Conservation (phyloP, 1,284 basidiomycete species). For the Puccinia triticina region DNA sequence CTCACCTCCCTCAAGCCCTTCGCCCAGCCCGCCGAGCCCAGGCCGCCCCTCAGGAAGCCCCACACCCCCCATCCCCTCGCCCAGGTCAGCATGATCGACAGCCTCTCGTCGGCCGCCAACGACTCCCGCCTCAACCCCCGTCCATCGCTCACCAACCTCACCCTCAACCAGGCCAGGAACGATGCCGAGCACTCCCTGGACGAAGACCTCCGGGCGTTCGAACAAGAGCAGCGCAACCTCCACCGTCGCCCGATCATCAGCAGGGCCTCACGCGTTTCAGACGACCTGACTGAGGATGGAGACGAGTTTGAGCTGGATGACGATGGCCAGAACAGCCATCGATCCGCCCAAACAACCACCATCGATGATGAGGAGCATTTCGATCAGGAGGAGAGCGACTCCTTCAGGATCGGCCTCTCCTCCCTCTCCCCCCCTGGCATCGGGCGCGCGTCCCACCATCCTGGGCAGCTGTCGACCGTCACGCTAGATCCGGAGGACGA, state of each 20-base stretch:
- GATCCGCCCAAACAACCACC: conserved; percentile 30
- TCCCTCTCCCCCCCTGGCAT: conserved; percentile 51
- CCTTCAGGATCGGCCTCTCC: conserved; percentile 35
- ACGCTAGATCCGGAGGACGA: conserved; percentile 35
- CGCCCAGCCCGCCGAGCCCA: conserved; percentile 21
- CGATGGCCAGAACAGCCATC: conserved; percentile 6
- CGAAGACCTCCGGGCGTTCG: conserved; percentile 27
- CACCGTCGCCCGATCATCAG: neutral
- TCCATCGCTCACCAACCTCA: conserved; percentile 16
- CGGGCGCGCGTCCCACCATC: conserved; percentile 22
- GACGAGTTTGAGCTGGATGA: neutral
- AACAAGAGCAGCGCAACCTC: conserved; percentile 30
- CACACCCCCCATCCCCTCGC: conserved; percentile 38
- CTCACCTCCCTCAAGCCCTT: conserved; percentile 50
- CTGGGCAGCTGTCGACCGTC: conserved; percentile 37
- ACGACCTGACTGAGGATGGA: conserved; percentile 42
- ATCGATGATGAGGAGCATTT: conserved; percentile 31
- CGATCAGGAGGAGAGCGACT: conserved; percentile 16
- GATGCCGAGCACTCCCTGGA: conserved; percentile 33
- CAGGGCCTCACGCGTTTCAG: conserved; percentile 17
- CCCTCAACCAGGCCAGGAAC: neutral
- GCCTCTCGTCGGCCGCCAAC: conserved; percentile 23
- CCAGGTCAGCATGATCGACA: conserved; percentile 52
- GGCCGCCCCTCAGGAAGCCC: conserved; percentile 17
- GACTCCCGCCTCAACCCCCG: neutral